Evolutionary conservation across 2,329 filamentous ascomycete genomes (phyloP), one percentile per base, ranked within the genome.

Genomic region (Ophioceras dolichostomum): DNA sequence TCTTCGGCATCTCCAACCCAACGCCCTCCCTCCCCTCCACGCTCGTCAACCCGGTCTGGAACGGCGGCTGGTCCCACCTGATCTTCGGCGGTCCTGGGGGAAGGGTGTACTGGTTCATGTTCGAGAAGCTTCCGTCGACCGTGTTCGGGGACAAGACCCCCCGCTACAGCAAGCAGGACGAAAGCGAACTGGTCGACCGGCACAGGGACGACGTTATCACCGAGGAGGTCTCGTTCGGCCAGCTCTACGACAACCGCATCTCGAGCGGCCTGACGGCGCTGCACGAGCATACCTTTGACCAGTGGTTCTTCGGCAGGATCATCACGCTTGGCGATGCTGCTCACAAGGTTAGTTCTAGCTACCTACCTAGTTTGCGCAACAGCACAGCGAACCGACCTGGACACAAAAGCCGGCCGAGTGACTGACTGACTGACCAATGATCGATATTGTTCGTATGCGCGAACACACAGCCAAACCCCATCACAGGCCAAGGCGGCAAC

Each of bases 281-380:
- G 2, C 57, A 54, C 12, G 56, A 60, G 26, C 38, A 50, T 13
- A 50, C 56, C 3, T 55, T 45, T 24, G 45, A 55, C n/a, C 51
- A 50, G 31, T 60, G 57, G 57, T 47, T 49, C 37, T 54, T 50
- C 36, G 37, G 46, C 7, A 44, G 55, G 3, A 53, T 58, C 8
- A 39, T 57, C 1, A 43, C 44, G 4, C 41, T 59, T 1, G 56
- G 56, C 4, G 56, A 59, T 30, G 46, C 55, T 1, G 49, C 43
- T 1, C 56, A 59, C 39, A 60, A 59, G 34, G 27, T 36, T 14
- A 5, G 34, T 27, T 17, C 21, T 12, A 12, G 22, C 22, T 26
- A 12, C n/a, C n/a, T n/a, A n/a, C n/a, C n/a, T n/a, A n/a, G n/a
- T n/a, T n/a, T n/a, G n/a, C n/a, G n/a, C n/a, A n/a, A n/a, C n/a